Percentiles rank a stretch among this genome's conserved stretches.
These are phyloP conservation scores for Lolium rigidum DNA, from an alignment of 176 grass and related monocot genomes.

Conservation along the genomic window DNA sequence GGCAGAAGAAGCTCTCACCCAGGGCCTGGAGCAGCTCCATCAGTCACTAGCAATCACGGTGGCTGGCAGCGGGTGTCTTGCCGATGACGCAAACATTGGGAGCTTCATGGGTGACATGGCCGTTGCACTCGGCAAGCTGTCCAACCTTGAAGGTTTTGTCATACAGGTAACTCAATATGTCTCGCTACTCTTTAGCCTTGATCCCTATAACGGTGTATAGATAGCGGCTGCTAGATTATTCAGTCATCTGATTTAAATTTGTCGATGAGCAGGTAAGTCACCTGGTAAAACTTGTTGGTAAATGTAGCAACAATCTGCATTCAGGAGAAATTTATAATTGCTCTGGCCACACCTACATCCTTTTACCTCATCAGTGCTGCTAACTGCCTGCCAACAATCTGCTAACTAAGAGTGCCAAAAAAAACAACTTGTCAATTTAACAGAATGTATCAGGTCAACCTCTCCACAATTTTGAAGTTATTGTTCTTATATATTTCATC, in stretches of 20 bases:
- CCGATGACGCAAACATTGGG: constrained; percentile 45
- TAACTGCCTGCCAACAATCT: neutral
- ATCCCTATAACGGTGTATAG: neutral
- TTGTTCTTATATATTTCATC: constrained; percentile 36
- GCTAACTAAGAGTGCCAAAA: neutral
- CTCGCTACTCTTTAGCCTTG: constrained; percentile 15
- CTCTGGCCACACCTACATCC: neutral
- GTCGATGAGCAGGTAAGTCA: neutral
- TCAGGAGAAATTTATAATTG: neutral
- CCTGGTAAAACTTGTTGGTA: neutral
- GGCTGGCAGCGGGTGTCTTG: constrained; percentile 51
- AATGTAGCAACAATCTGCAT: constrained; percentile 13
- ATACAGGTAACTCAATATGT: constrained; percentile 64
- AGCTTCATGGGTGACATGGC: constrained; percentile 86
- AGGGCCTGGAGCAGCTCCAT: constrained; percentile 85
- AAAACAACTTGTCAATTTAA: constrained; percentile 2
- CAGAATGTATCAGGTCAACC: neutral
- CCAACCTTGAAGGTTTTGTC: constrained; percentile 85
- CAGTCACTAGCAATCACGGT: constrained; percentile 71
- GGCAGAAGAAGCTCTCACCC: constrained; percentile 92
- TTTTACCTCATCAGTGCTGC: constrained; percentile 15
- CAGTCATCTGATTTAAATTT: neutral
- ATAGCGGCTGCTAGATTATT: neutral
- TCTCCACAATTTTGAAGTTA: neutral
- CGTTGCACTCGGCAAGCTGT: constrained; percentile 77